Percentiles rank a stretch among this genome's conserved stretches.
Conservation (phyloP, 2,329 filamentous ascomycete genomes). For the Xylaria sp. region DNA sequence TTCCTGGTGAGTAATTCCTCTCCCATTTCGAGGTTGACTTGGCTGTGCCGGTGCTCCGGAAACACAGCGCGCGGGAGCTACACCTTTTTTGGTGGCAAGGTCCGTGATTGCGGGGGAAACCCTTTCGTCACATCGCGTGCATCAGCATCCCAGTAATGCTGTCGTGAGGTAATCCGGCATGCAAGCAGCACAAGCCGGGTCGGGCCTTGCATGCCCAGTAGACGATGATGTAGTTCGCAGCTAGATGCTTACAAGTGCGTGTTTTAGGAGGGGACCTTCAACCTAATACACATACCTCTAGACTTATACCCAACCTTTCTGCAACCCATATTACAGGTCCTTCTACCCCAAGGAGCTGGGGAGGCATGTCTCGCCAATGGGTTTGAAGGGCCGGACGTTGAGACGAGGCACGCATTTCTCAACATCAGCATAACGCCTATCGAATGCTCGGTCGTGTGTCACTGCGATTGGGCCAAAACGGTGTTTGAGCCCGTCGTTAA, state of each 20-base stretch:
- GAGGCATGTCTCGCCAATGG: constrained; percentile 51
- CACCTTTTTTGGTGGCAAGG: constrained; percentile 10
- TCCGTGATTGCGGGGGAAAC: constrained; percentile 10
- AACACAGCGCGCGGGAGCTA: background rate
- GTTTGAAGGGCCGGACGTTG: constrained; percentile 60
- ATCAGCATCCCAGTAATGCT: constrained; percentile 4
- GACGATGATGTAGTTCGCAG: background rate
- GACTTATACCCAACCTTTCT: constrained; percentile 81
- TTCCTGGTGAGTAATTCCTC: constrained; percentile 48
- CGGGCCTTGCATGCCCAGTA: constrained; percentile 15
- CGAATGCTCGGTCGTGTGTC: constrained; percentile 93
- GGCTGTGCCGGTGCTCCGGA: background rate
- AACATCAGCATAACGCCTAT: constrained; percentile 94
- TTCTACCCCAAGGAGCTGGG: constrained; percentile 71
- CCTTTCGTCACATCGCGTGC: constrained; percentile 21
- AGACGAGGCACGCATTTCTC: constrained; percentile 80
- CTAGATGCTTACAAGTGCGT: constrained; percentile 30
- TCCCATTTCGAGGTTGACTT: constrained; percentile 1
- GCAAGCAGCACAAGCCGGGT: constrained; percentile 22
- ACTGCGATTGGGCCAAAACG: constrained; percentile 75
- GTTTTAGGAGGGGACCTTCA: constrained; percentile 83
- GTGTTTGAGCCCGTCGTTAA: constrained; percentile 80
- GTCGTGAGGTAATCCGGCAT: constrained; percentile 15
- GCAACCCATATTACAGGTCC: constrained; percentile 85
- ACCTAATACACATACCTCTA: constrained; percentile 89